These are phyloP conservation scores for Perkinsus marinus DNA, from an alignment of 169 alveolate genomes.

Conservation along the genomic window DNA sequence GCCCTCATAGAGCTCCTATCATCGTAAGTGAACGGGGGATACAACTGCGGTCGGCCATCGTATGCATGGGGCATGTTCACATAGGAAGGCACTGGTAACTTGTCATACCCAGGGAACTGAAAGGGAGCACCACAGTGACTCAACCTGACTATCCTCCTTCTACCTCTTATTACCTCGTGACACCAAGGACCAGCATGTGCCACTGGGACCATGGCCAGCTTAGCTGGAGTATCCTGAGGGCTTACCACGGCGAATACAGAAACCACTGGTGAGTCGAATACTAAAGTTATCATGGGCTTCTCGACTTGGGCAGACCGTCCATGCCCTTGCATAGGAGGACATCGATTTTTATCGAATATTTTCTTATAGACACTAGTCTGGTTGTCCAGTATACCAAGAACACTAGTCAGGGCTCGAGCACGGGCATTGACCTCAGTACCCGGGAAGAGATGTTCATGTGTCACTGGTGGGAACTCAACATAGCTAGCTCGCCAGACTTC, in stretches of 20 bases:
- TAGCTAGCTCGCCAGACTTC: neutral
- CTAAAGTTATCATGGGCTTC: neutral
- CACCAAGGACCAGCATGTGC: neutral
- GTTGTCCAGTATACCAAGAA: neutral
- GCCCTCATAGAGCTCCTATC: neutral
- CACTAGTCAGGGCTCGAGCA: neutral
- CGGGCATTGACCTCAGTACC: neutral
- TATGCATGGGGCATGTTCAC: neutral
- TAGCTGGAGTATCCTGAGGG: neutral
- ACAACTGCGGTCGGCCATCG: neutral
- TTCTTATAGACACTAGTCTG: neutral
- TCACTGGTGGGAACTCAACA: neutral
- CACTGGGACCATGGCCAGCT: neutral
- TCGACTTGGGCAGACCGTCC: neutral
- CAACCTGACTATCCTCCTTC: no score
- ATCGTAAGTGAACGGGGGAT: neutral
- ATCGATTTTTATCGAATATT: neutral
- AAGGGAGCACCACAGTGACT: neutral
- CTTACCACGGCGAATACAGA: neutral
- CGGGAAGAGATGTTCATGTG: neutral
- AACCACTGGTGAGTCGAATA: neutral
- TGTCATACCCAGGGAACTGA: neutral
- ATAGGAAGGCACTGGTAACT: neutral
- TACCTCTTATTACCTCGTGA: neutral
- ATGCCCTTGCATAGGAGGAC: neutral